These are phyloP conservation scores for Asterochloris sp. DNA, from an alignment of 139 green algal species.

Conservation along the genomic window DNA sequence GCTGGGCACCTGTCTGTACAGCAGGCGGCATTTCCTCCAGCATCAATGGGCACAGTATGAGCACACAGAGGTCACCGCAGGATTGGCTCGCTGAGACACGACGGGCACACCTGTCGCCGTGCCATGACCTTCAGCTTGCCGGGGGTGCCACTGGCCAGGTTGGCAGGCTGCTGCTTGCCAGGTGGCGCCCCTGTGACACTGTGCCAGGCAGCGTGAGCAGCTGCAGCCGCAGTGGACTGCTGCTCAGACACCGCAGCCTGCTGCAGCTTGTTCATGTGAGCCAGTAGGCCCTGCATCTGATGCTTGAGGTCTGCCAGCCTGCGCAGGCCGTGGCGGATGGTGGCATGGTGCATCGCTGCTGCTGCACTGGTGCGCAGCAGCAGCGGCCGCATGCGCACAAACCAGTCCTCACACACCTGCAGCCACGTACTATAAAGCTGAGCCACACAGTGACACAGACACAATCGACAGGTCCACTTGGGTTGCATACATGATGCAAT, in stretches of 20 bases:
- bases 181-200: not conserved
- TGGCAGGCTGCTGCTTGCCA: not conserved
- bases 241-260: no score
- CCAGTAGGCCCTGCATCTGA: constrained; percentile 14
- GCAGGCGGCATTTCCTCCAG: no score
- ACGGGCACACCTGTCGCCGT: not conserved
- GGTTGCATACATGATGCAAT: no score
- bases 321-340: constrained; percentile 23
- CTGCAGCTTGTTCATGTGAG: not conserved
- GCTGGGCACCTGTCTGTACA: no score
- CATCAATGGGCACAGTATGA: no score
- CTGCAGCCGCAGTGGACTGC: not conserved
- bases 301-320: constrained; percentile 25
- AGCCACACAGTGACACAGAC: no score
- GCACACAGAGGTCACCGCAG: no score
- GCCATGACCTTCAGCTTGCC: constrained; percentile 16
- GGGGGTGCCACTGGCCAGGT: not conserved
- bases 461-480: no score
- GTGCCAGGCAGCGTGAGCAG: not conserved
- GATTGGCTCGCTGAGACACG: no score
- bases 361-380: constrained; percentile 33
- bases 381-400: constrained; percentile 42
- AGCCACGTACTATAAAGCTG: not conserved
- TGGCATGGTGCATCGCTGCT: constrained; percentile 28
- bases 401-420: constrained; percentile 75